A percentile compares a stretch with the other conserved stretches of the same genome.
phyloP scores from a whole-genome alignment of 805 yeast species.

The Metschnikowia borealis region DNA sequence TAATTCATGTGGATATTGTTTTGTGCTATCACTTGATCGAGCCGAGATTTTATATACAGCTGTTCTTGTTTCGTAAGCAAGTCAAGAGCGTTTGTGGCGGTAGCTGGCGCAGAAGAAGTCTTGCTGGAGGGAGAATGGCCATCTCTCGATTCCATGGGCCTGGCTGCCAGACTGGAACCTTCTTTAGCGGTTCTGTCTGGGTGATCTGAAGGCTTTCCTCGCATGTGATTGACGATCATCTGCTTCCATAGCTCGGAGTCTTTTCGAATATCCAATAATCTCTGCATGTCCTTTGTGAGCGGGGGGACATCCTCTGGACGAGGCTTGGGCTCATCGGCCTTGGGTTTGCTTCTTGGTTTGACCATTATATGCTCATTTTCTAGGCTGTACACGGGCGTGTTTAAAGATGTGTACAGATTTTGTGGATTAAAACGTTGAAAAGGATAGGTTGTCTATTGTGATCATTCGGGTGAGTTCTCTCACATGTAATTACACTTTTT shows the following conservation, averaged over 20 bases:
- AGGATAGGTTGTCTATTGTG: neutral
- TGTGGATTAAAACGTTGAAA: neutral
- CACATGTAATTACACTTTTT: neutral
- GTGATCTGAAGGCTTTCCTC: neutral
- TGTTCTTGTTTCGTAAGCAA: slow-evolving; percentile 9
- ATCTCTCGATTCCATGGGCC: neutral
- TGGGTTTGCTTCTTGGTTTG: neutral
- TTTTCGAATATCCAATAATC: slow-evolving; percentile 20
- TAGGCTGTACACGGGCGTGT: neutral
- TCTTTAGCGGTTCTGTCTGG: neutral
- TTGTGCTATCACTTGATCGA: slow-evolving; percentile 9
- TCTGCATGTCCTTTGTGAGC: slow-evolving; percentile 10
- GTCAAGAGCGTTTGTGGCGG: neutral
- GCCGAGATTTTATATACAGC: slow-evolving; percentile 7
- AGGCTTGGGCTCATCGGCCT: neutral
- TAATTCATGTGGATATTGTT: slow-evolving; percentile 6
- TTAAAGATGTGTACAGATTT: neutral
- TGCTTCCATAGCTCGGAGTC: slow-evolving; percentile 40
- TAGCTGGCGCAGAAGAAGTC: neutral
- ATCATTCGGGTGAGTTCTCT: neutral
- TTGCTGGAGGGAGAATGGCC: neutral
- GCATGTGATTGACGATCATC: slow-evolving; percentile 9
- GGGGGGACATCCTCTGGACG: neutral
- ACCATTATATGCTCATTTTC: neutral
- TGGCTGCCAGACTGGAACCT: neutral